phyloP scores from a whole-genome alignment of 2,329 filamentous ascomycete species.

The Fusarium cyanostomum region DNA sequence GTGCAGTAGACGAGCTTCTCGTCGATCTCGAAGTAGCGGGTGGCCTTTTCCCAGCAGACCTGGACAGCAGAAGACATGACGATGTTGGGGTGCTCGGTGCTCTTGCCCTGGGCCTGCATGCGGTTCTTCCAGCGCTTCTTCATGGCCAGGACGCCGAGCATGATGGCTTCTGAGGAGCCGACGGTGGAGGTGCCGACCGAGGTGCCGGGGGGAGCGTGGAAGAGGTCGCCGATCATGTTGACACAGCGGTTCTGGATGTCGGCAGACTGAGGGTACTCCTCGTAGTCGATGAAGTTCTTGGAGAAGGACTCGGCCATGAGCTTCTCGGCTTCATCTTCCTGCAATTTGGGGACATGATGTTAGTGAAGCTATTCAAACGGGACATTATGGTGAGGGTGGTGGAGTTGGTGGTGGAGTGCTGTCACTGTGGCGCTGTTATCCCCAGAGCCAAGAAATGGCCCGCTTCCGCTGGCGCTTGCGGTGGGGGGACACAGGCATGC shows the following conservation, averaged over 20 bases:
- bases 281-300: conserved; percentile 96
- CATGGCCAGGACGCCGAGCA: conserved; percentile 87
- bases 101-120: conserved; percentile 83
- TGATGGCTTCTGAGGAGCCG: conserved; percentile 89
- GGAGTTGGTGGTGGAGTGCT: conserved; percentile 3
- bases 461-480: conserved; percentile 7
- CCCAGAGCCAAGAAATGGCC: conserved; percentile 29
- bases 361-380: conserved; percentile 28
- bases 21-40: conserved; percentile 90
- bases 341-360: conserved; percentile 4
- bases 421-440: conserved; percentile 5
- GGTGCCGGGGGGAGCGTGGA: conserved; percentile 78
- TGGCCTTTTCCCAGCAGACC: conserved; percentile 96
- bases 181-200: conserved; percentile 89
- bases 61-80: conserved; percentile 97
- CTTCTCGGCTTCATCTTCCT: conserved; percentile 95
- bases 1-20: conserved; percentile 81
- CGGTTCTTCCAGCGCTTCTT: conserved; percentile 94
- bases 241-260: conserved; percentile 94
- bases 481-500: conserved; percentile 9
- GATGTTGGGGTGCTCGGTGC: conserved; percentile 84
- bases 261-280: conserved; percentile 82
- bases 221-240: conserved; percentile 88
- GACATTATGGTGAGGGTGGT: conserved; percentile 3
- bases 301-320: conserved; percentile 92